Evolutionary conservation across 176 grass and related monocot genomes (phyloP), one percentile per base, ranked within the genome.

Genomic region (Bonia amplexicaulis): DNA sequence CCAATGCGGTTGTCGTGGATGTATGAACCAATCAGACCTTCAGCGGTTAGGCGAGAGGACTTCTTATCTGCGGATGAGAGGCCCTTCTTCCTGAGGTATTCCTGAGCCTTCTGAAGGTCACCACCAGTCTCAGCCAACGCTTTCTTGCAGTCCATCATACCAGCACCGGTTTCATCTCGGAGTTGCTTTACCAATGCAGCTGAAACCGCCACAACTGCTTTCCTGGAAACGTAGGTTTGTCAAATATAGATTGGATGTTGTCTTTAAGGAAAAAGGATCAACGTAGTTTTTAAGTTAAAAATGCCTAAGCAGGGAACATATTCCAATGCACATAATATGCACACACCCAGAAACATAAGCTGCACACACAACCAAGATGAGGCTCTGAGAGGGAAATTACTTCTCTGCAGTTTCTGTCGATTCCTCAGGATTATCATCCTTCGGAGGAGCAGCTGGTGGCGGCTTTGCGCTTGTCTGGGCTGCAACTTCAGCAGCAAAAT

Each of bases 91-190:
- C 96, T 82, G 49, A 99, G 96, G 84, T 82, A 99, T 47, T 96
- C 96, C 81, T 99, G 96, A 66, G 96, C 96, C 31, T 82, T 78
- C 80, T 92, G 88, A 78, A 99, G 79, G 82, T 96, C 92, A 39
- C 93, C 93, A 20, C 35, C 93, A 35, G 84, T 94, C 84, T 99
- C 97, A 63, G 86, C 77, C 10, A 99, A 84, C 8, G 93, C 96
- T 83, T 99, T 96, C 84, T 99, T 99, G 92, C 93, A 99, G 46
- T 99, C 96, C 96, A 94, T 99, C 96, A 99, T 99, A 69, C 96
- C 96, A 53, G 93, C 97, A 6, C 97, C 97, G 19, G 97, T 99
- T 86, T 99, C 97, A 22, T 96, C 93, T 67, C 97, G 90, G 42
- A 99, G 97, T 92, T 94, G 91, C 81, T 96, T 99, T 62, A 99